A percentile compares a stretch with the other conserved stretches of the same genome.
These are phyloP conservation scores for Leavenworthia alabamica DNA, from an alignment of 345 rosid genomes.

Conservation along the genomic window DNA sequence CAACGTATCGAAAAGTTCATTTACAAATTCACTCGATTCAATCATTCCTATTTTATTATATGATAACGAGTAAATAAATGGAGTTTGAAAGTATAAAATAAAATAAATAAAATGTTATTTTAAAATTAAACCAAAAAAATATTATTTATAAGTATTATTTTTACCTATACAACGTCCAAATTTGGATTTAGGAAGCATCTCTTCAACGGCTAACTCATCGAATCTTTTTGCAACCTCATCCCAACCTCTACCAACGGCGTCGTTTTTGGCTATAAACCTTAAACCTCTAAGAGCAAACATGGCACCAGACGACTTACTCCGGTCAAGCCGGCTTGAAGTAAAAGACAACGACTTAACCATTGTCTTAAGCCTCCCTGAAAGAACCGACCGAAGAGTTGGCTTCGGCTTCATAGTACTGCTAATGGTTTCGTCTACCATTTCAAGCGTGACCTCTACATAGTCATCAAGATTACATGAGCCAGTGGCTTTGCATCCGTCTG, in stretches of 20 bases:
- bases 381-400: constrained; percentile 22
- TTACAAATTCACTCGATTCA: constrained; percentile 64
- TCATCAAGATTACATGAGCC: neutral
- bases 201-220: constrained; percentile 42
- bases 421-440: constrained; percentile 43
- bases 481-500: neutral
- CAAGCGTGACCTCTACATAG: constrained; percentile 56
- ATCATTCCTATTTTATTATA: constrained; percentile 50
- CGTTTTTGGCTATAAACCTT: constrained; percentile 44
- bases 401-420: constrained; percentile 27
- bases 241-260: constrained; percentile 53
- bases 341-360: constrained; percentile 37
- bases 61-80: neutral
- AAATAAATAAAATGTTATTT: neutral
- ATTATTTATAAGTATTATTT: neutral
- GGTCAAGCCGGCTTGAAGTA: constrained; percentile 32
- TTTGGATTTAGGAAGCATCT: constrained; percentile 44
- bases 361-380: constrained; percentile 55
- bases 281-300: constrained; percentile 63
- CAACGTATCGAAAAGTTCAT: constrained; percentile 57
- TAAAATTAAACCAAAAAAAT: neutral
- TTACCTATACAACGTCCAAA: constrained; percentile 77
- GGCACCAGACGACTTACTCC: constrained; percentile 65
- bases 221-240: constrained; percentile 50
- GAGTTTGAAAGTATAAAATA: neutral